Evolutionary conservation across 495 filamentous ascomycete genomes (phyloP).

Genomic region (Aspergillus bertholletiae): DNA sequence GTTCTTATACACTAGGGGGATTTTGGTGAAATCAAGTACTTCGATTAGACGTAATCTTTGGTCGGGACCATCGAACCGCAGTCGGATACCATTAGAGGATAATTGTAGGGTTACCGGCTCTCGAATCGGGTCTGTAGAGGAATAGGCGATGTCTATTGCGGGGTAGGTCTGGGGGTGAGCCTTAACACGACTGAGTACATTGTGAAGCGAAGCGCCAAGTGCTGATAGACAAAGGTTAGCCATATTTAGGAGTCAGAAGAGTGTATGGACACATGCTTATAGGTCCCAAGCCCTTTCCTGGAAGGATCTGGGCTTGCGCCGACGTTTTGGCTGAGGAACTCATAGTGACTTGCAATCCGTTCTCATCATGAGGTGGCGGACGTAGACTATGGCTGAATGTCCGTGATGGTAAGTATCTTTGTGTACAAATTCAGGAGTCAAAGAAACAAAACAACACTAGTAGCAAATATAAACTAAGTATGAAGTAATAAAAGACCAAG

Average conservation of each 20-base stretch:
- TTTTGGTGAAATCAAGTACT: constrained; percentile 86
- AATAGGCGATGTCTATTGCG: constrained; percentile 76
- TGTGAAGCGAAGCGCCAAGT: constrained; percentile 85
- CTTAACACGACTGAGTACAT: constrained; percentile 80
- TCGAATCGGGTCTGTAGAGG: constrained; percentile 62
- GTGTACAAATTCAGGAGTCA: background rate
- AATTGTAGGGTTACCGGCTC: constrained; percentile 69
- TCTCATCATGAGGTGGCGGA: constrained; percentile 15
- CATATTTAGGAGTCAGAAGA: background rate
- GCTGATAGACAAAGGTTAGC: constrained; percentile 47
- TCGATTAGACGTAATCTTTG: constrained; percentile 90
- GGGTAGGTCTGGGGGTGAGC: constrained; percentile 78
- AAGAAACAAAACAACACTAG: background rate
- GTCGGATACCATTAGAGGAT: constrained; percentile 78
- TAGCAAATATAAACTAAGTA: background rate
- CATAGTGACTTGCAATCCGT: constrained; percentile 33
- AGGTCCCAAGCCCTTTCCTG: constrained; percentile 74
- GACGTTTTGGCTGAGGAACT: constrained; percentile 35
- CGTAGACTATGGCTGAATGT: constrained; percentile 1
- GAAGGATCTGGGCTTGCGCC: constrained; percentile 64
- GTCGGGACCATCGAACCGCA: constrained; percentile 91
- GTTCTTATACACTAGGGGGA: constrained; percentile 75
- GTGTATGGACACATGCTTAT: constrained; percentile 53
- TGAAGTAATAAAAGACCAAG: background rate
- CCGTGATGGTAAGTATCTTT: background rate